Base-by-base conservation (phyloP, 2,329 filamentous ascomycete genomes). In the Chaetomium globosum region DNA sequence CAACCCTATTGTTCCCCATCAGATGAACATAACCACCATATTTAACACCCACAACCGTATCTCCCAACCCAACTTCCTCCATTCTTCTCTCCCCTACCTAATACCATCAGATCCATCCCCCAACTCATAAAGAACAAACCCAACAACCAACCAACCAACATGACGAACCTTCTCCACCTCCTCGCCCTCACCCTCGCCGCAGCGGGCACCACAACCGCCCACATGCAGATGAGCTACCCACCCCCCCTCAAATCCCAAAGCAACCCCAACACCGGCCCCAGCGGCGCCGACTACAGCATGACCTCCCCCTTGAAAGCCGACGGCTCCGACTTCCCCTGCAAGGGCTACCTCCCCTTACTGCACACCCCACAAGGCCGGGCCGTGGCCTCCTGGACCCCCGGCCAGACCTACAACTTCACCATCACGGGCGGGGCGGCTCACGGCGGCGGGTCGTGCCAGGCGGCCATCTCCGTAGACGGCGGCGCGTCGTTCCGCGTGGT, bases 321-420 rank as follows among this genome's bases (percentile, higher is more conserved):
- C 67, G 88, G 88, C 33, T 80, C 80, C 65, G 83, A 92, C 76
- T 94, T 86, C 75, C 88, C 91, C 5, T 95, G 91, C 84, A 92
- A 93, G 79, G 87, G 88, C 69, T 80, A 79, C 71, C 79, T 82
- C 57, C 75, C 74, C 64, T 77, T 82, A 31, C 73, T 85, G 53
- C 80, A 79, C 70, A 80, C 80, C 31, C 66, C 76, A 4, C 74
- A 77, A 51, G 85, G 85, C 67, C 75, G 78, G 10, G 76, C 87
- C 1, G 84, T 87, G 21, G 85, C 83, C 31, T 85, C 81, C 23
- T 93, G 89, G 77, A 73, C 78, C 4, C 83, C 87, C 3, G 90
- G 90, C 31, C 76, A 81, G 58, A 76, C 79, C 28, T 87, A 90
- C 76, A 83, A 83, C 68, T 81, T 93, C 76, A 84, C 82, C 64